Evolutionary conservation across 305 asterid genomes (phyloP).

Genomic region (Fraxinus latifolia): DNA sequence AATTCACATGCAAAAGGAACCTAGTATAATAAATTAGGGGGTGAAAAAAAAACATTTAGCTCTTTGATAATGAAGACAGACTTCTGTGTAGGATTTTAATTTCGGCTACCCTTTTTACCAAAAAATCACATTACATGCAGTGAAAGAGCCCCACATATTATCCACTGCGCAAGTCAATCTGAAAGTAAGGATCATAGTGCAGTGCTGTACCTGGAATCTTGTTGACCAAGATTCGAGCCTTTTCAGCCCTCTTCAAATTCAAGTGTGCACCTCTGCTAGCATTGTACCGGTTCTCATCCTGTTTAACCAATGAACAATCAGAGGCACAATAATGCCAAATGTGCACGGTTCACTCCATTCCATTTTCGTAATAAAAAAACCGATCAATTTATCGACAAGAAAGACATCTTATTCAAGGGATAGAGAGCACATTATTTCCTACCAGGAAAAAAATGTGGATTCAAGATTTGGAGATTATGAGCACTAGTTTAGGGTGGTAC

Average conservation of each 20-base stretch:
- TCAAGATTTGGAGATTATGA: background rate
- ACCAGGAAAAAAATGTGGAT: background rate
- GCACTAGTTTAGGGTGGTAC: background rate
- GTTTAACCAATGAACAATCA: constrained; percentile 21
- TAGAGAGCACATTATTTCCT: background rate
- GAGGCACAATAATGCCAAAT: background rate
- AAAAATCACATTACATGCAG: background rate
- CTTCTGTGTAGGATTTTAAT: background rate
- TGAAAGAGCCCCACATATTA: background rate
- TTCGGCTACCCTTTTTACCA: background rate
- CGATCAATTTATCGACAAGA: background rate
- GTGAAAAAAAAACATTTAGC: background rate
- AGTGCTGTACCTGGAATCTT: constrained; percentile 37
- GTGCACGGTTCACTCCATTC: background rate
- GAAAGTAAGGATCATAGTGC: constrained; percentile 5
- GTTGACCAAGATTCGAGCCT: constrained; percentile 14
- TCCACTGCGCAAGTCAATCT: background rate
- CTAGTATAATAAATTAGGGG: background rate
- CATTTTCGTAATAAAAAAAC: background rate
- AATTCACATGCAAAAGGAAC: background rate
- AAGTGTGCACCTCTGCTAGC: constrained; percentile 20
- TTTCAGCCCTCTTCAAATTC: constrained; percentile 23
- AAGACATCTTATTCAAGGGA: background rate
- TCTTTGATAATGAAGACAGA: background rate
- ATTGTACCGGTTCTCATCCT: constrained; percentile 21